Evolutionary conservation across 441 rosid genomes (phyloP).

Genomic region (Erodium moschatum): DNA sequence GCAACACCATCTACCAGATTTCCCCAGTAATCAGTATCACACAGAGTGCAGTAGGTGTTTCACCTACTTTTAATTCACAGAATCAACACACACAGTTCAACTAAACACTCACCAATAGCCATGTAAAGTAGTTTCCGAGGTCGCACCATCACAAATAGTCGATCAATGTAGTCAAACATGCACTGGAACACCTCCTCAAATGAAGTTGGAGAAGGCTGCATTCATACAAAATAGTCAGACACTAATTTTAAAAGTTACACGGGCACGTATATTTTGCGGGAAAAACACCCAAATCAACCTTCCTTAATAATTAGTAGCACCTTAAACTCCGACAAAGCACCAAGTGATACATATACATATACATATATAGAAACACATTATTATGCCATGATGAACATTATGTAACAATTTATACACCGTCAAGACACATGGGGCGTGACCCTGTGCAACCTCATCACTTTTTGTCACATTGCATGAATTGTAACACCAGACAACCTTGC

Average conservation of each 20-base stretch:
- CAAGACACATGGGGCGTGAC: neutral
- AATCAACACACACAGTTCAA: neutral
- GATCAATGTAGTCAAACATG: slow-evolving; percentile 83
- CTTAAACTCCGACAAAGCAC: neutral
- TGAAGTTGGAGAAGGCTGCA: slow-evolving; percentile 79
- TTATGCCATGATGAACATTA: neutral
- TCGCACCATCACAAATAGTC: slow-evolving; percentile 79
- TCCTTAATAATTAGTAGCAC: neutral
- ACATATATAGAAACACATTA: neutral
- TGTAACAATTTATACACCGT: neutral
- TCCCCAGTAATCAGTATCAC: slow-evolving; percentile 22
- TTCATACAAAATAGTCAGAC: neutral
- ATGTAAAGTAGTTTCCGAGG: slow-evolving; percentile 71
- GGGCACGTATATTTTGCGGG: neutral
- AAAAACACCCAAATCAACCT: neutral
- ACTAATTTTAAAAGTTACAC: neutral
- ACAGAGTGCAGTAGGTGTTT: neutral
- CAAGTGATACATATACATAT: neutral
- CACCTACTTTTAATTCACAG: neutral
- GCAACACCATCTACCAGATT: slow-evolving; percentile 73
- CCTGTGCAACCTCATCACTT: neutral
- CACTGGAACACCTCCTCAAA: slow-evolving; percentile 73
- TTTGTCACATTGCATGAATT: neutral
- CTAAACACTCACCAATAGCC: slow-evolving; percentile 64
- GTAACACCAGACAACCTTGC: neutral